A percentile compares a stretch with the other conserved stretches of the same genome.
Conservation (phyloP, 2,329 filamentous ascomycete species). For the Fusarium sp. region DNA sequence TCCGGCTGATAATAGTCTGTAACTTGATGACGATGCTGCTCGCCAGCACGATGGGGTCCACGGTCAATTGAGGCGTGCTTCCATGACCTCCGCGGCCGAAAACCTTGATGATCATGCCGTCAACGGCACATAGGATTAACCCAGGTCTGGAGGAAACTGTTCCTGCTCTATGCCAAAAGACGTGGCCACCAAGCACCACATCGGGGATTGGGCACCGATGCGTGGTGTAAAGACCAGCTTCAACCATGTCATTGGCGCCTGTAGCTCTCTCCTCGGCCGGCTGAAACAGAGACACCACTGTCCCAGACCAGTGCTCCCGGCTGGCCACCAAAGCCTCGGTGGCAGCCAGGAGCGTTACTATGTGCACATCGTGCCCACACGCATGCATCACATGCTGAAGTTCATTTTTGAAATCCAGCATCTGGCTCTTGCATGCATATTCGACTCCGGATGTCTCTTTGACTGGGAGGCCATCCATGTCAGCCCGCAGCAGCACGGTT, state of each 20-base stretch:
- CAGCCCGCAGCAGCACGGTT: conserved; percentile 68
- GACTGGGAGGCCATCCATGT: conserved; percentile 71
- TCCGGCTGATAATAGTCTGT: conserved; percentile 46
- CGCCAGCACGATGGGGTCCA: conserved; percentile 61
- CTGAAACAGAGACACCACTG: conserved; percentile 72
- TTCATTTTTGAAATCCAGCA: conserved; percentile 1
- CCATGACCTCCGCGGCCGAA: conserved; percentile 57
- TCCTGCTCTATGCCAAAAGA: conserved; percentile 47
- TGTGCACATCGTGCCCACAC: conserved; percentile 75
- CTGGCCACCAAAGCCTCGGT: conserved; percentile 59
- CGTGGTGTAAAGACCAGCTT: conserved; percentile 48
- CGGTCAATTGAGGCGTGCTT: conserved; percentile 50
- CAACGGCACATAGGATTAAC: conserved; percentile 37
- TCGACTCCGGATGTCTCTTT: conserved; percentile 63
- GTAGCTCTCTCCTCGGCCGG: conserved; percentile 72
- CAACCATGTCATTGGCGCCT: conserved; percentile 62
- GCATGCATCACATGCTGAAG: conserved; percentile 72
- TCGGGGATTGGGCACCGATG: conserved; percentile 45
- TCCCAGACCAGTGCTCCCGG: conserved; percentile 67
- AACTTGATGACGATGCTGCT: conserved; percentile 51
- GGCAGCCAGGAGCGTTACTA: conserved; percentile 66
- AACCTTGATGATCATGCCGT: conserved; percentile 44
- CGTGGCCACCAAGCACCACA: conserved; percentile 51
- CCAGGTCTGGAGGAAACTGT: conserved; percentile 42
- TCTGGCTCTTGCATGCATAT: conserved; percentile 58